These are phyloP conservation scores for Kandelia obovata DNA, from an alignment of 345 rosid species.

Conservation along the genomic window DNA sequence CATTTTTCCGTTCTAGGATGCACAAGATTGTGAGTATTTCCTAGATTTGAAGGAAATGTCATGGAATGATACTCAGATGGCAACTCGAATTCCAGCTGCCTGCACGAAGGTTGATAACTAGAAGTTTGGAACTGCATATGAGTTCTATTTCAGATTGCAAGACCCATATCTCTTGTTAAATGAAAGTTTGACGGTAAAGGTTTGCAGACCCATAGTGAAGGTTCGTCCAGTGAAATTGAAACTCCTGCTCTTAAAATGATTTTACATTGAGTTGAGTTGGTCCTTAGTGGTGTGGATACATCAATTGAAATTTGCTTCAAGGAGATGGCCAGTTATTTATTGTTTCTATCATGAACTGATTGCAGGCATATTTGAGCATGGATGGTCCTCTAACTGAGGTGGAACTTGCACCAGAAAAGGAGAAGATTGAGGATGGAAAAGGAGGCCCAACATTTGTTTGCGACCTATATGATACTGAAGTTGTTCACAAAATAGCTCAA, in stretches of 20 bases:
- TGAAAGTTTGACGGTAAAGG: too few relatives aligned
- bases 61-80: too few relatives aligned
- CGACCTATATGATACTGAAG: slow-evolving; percentile 55
- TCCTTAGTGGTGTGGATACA: not conserved
- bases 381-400: not conserved
- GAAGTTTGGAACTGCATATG: too few relatives aligned
- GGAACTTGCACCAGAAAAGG: not conserved
- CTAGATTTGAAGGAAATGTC: too few relatives aligned
- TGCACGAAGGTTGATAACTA: too few relatives aligned
- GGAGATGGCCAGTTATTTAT: not conserved
- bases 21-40: too few relatives aligned
- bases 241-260: not conserved
- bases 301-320: not conserved
- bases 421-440: slow-evolving; percentile 19
- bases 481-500: slow-evolving; percentile 62
- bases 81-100: too few relatives aligned
- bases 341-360: not conserved
- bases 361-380: not conserved
- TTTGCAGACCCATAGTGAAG: too few relatives aligned
- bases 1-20: too few relatives aligned
- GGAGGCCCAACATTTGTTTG: slow-evolving; percentile 55
- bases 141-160: too few relatives aligned
- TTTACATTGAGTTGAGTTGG: too few relatives aligned
- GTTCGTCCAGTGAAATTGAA: not conserved
- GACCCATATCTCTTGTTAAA: too few relatives aligned